Percentiles rank a stretch among this genome's conserved stretches.
These are phyloP conservation scores for Aquanectria penicillioides DNA, from an alignment of 2,329 filamentous ascomycete species.

Conservation along the genomic window DNA sequence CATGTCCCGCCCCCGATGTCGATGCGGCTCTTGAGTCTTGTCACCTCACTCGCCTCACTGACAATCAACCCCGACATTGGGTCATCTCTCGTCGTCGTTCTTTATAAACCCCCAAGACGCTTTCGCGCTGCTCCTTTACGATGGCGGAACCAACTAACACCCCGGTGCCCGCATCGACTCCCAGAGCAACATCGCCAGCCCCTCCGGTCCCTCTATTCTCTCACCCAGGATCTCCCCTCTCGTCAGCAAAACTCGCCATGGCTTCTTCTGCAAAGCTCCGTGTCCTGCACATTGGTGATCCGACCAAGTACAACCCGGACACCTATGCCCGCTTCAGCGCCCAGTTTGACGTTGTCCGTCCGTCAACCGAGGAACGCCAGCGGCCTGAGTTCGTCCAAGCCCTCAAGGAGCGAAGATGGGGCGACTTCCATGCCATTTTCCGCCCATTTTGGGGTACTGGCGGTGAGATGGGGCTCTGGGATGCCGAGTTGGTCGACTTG, in stretches of 20 bases:
- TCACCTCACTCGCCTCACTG: constrained; percentile 15
- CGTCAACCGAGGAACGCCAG: constrained; percentile 59
- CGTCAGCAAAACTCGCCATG: constrained; percentile 38
- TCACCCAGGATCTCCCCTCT: constrained; percentile 38
- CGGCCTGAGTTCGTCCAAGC: constrained; percentile 60
- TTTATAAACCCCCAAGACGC: constrained; percentile 1
- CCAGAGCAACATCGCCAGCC: constrained; percentile 55
- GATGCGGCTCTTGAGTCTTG: constrained; percentile 22
- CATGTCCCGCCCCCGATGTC: constrained; percentile 15
- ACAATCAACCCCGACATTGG: constrained; percentile 2
- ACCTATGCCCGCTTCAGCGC: constrained; percentile 56
- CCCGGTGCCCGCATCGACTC: constrained; percentile 56
- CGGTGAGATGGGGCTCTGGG: constrained; percentile 74
- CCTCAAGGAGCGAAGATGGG: constrained; percentile 62
- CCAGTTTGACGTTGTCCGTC: constrained; percentile 62
- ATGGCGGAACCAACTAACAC: constrained; percentile 62
- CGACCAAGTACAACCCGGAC: constrained; percentile 59
- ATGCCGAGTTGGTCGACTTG: constrained; percentile 65
- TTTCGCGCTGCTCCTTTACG: constrained; percentile 8
- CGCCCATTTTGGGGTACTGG: constrained; percentile 72
- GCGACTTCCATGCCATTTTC: constrained; percentile 64
- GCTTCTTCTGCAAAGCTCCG: constrained; percentile 52
- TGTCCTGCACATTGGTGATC: constrained; percentile 81
- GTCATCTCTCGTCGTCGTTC: not conserved
- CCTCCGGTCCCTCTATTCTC: constrained; percentile 35